A percentile compares a stretch with the other conserved stretches of the same genome.
These are phyloP conservation scores for Nemania abortiva DNA, from an alignment of 2,329 filamentous ascomycete species.

Conservation along the genomic window DNA sequence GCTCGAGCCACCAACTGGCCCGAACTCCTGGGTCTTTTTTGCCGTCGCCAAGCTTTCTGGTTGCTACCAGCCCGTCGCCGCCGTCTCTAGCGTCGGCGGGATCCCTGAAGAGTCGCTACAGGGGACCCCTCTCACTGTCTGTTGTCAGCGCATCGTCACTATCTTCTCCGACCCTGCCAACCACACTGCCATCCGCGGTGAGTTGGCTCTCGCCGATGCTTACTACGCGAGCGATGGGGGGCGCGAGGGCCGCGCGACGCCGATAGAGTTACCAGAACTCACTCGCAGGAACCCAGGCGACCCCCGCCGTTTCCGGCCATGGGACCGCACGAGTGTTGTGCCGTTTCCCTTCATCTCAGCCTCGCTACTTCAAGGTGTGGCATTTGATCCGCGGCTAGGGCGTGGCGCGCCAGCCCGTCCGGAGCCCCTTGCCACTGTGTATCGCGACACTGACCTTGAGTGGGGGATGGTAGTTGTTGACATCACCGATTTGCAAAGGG, in stretches of 20 bases:
- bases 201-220: constrained; percentile 36
- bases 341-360: constrained; percentile 41
- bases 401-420: constrained; percentile 23
- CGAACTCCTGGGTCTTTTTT: constrained; percentile 41
- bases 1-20: constrained; percentile 22
- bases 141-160: constrained; percentile 39
- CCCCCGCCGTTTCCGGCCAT: constrained; percentile 22
- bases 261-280: constrained; percentile 19
- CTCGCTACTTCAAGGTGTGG: constrained; percentile 40
- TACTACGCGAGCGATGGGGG: constrained; percentile 30
- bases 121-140: constrained; percentile 36
- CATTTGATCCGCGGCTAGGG: constrained; percentile 28
- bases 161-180: constrained; percentile 42
- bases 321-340: constrained; percentile 37
- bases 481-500: constrained; percentile 37
- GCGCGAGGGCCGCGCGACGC: not conserved
- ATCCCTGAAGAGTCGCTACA: constrained; percentile 29
- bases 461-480: constrained; percentile 44
- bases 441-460: constrained; percentile 40
- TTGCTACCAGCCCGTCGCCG: constrained; percentile 35
- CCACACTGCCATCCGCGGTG: constrained; percentile 35
- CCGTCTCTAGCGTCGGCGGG: constrained; percentile 35
- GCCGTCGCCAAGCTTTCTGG: constrained; percentile 33
- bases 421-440: constrained; percentile 42
- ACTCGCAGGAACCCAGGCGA: not conserved